Evolutionary conservation across 805 yeast species (phyloP).

Genomic region (Candida maltosa): DNA sequence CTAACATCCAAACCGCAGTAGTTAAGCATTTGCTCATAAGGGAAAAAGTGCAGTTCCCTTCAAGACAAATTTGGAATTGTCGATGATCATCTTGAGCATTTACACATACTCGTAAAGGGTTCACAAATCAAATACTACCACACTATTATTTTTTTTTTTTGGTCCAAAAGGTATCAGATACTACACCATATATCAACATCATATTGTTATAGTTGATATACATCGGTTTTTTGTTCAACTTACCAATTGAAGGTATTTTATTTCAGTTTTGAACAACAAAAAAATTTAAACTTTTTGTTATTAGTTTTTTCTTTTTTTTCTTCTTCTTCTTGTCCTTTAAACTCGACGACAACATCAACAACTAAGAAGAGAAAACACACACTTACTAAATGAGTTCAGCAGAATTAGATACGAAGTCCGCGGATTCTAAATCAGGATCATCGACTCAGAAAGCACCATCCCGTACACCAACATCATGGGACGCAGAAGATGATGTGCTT

Average conservation of each 20-base stretch:
- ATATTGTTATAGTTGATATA: neutral
- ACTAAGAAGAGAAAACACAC: neutral
- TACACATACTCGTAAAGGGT: no score
- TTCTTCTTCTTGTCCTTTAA: no score
- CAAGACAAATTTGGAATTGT: neutral
- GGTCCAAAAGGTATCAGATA: no score
- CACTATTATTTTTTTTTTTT: no score
- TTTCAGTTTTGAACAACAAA: no score
- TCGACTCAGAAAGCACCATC: conserved; percentile 19
- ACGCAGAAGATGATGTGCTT: conserved; percentile 43
- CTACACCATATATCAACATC: neutral
- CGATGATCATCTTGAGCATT: conserved; percentile 6
- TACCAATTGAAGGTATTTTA: no score
- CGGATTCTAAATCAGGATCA: neutral
- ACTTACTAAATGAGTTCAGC: conserved; percentile 4
- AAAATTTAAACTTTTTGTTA: no score
- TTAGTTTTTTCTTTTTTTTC: no score
- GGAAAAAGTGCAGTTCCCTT: no score
- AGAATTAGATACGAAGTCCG: neutral
- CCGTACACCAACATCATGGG: conserved; percentile 47
- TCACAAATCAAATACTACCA: no score
- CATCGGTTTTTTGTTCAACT: no score
- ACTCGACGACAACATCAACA: neutral
- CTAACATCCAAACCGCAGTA: neutral
- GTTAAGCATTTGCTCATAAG: no score